phyloP scores from a whole-genome alignment of 768 basidiomycete species.

The Hypholoma sublateritium region DNA sequence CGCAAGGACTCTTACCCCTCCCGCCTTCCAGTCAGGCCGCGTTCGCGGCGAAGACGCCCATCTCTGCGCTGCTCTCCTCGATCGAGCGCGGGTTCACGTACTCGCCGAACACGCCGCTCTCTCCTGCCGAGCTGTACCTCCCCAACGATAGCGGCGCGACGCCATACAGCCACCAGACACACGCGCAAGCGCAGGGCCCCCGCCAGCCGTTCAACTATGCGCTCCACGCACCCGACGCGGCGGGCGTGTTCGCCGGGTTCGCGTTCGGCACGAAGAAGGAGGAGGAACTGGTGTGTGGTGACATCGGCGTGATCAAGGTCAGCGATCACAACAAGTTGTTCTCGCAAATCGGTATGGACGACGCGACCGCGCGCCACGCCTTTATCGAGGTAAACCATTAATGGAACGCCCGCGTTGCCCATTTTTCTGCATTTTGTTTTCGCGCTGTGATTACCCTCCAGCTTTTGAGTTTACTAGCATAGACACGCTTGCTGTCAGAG shows the following conservation, averaged over 20 bases:
- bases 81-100: constrained; percentile 72
- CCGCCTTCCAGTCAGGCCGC: constrained; percentile 3
- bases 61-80: constrained; percentile 59
- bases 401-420: neutral
- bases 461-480: neutral
- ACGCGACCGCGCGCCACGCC: constrained; percentile 15
- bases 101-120: constrained; percentile 61
- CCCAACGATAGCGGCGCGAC: constrained; percentile 19
- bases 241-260: constrained; percentile 16
- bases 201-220: constrained; percentile 28
- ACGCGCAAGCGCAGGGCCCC: constrained; percentile 19
- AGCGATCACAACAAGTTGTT: constrained; percentile 18
- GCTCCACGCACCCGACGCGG: constrained; percentile 16
- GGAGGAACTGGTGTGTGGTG: constrained; percentile 14
- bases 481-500: neutral
- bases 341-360: constrained; percentile 14
- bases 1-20: constrained; percentile 15
- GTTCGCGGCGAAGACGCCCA: constrained; percentile 49
- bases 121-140: constrained; percentile 38
- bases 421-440: neutral
- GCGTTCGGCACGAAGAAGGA: constrained; percentile 7
- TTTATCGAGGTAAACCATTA: constrained; percentile 17
- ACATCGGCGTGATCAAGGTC: constrained; percentile 20
- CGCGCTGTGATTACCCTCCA: neutral
- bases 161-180: constrained; percentile 21